A percentile compares a stretch with the other conserved stretches of the same genome.
These are phyloP conservation scores for Xylona heveae DNA, from an alignment of 495 filamentous ascomycete species.

Conservation along the genomic window DNA sequence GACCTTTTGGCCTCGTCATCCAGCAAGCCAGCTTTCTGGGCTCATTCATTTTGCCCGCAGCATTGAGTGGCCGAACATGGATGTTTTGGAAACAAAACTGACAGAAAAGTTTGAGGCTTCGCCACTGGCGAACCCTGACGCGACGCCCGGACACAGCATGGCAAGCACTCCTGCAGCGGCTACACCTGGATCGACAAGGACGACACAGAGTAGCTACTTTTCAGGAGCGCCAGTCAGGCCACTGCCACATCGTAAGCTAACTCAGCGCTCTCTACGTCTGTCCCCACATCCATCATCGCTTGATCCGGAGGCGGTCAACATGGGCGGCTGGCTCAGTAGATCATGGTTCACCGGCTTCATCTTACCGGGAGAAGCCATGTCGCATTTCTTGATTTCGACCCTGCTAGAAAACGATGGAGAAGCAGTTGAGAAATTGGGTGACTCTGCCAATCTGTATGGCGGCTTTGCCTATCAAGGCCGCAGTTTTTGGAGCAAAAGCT, in stretches of 20 bases:
- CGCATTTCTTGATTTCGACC: slow-evolving; percentile 59
- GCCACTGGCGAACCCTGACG: too few relatives aligned
- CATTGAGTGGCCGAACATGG: slow-evolving; percentile 28
- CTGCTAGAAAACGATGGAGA: slow-evolving; percentile 53
- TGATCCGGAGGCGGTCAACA: too few relatives aligned
- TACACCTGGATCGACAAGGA: too few relatives aligned
- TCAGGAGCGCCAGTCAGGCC: too few relatives aligned
- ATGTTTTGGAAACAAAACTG: slow-evolving; percentile 8
- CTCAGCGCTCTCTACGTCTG: too few relatives aligned
- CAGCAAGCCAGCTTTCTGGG: slow-evolving; percentile 26
- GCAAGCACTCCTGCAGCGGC: too few relatives aligned
- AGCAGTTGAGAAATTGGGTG: slow-evolving; percentile 41
- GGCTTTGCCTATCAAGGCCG: slow-evolving; percentile 49
- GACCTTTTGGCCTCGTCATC: slow-evolving; percentile 10
- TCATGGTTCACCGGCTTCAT: slow-evolving; percentile 62
- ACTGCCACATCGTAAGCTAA: too few relatives aligned
- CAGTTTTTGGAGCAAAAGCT: slow-evolving; percentile 69
- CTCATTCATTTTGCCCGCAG: slow-evolving; percentile 34
- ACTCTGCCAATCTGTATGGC: slow-evolving; percentile 51
- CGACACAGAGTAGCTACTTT: too few relatives aligned
- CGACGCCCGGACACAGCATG: too few relatives aligned
- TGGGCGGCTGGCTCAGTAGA: slow-evolving; percentile 68
- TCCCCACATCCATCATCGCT: too few relatives aligned
- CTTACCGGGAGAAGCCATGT: slow-evolving; percentile 50
- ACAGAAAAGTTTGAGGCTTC: slow-evolving; percentile 10